Base-by-base conservation (phyloP, 2,329 filamentous ascomycete species). In the Hirsutella minnesotensis region DNA sequence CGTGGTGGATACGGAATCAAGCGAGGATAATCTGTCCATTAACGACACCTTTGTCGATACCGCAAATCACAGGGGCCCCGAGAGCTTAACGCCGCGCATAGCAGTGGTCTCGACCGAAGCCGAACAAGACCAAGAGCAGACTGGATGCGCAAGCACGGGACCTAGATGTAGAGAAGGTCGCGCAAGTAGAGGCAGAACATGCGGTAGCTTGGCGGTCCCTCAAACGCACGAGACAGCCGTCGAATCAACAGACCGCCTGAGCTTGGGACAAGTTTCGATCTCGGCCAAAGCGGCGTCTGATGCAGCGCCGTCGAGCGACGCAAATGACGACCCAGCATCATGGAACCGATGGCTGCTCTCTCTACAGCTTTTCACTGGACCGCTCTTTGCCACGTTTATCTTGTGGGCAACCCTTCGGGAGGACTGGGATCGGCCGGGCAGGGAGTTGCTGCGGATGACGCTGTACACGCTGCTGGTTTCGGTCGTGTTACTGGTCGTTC, bases 301-400 rank as follows among this genome's bases (percentile, higher is more conserved):
- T 48, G 47, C 50, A 46, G 56, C 49, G 37, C 64, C 59, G 4
- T 44, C 49, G n/a, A 60, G 51, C 40, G 54, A 60, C 38, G 49
- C 55, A 42, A 50, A 61, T 24, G 59, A 65, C 9, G 66, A 69
- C 38, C 58, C 63, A 3, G 70, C 73, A 43, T 72, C 79, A 24
- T 96, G 92, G 89, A 94, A 89, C 54, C 77, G 88, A 41, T 98
- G 92, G 90, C 76, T 98, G 3, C 75, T 94, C 12, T 77, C 81
- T 12, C 62, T 92, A 9, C 94, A 98, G 55, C 72, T 92, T 39
- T 88, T 95, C 57, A 86, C 83, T 0, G 87, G 89, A 0, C 92
- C 92, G 0, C 62, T 92, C 19, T 95, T 96, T 61, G 77, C 89
- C 37, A 75, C 85, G 2, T 58, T 87, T 16, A 78, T 95, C 24